Conservation (phyloP, 768 basidiomycete genomes). For the Kwoniella dendrophila region DNA sequence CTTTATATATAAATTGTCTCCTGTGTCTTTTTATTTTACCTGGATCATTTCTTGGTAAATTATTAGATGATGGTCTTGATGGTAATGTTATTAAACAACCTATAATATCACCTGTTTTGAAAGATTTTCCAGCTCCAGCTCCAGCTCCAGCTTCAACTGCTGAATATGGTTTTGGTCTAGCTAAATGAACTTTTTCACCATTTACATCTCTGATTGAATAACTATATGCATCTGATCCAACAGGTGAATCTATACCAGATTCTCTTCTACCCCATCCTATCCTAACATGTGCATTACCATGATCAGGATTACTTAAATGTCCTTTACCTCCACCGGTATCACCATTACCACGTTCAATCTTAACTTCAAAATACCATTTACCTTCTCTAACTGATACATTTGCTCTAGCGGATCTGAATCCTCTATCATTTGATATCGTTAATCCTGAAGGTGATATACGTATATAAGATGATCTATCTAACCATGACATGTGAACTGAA, state of each 20-base stretch:
- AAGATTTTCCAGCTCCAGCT: no score
- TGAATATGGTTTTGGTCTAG: constrained; percentile 73
- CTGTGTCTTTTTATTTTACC: constrained; percentile 75
- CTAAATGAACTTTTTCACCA: constrained; percentile 85
- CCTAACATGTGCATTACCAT: constrained; percentile 69
- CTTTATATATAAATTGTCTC: constrained; percentile 90
- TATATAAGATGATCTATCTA: constrained; percentile 52
- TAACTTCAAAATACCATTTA: constrained; percentile 91
- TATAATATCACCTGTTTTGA: constrained; percentile 80
- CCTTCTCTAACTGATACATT: constrained; percentile 89
- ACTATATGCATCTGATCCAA: constrained; percentile 88
- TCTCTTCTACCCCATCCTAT: constrained; percentile 91
- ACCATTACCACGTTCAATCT: constrained; percentile 63
- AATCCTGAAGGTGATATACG: constrained; percentile 43
- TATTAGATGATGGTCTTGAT: constrained; percentile 11
- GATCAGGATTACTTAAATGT: constrained; percentile 26
- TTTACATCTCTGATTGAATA: constrained; percentile 89
- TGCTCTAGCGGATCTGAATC: constrained; percentile 84
- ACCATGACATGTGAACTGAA: constrained; percentile 50
- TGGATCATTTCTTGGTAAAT: constrained; percentile 70
- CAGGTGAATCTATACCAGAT: constrained; percentile 88
- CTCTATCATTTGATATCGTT: constrained; percentile 69
- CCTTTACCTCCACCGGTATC: constrained; percentile 61
- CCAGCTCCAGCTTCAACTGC: no score
- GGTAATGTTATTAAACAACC: constrained; percentile 94